Conservation (phyloP, 768 basidiomycete genomes). For the Hypsizygus marmoreus region DNA sequence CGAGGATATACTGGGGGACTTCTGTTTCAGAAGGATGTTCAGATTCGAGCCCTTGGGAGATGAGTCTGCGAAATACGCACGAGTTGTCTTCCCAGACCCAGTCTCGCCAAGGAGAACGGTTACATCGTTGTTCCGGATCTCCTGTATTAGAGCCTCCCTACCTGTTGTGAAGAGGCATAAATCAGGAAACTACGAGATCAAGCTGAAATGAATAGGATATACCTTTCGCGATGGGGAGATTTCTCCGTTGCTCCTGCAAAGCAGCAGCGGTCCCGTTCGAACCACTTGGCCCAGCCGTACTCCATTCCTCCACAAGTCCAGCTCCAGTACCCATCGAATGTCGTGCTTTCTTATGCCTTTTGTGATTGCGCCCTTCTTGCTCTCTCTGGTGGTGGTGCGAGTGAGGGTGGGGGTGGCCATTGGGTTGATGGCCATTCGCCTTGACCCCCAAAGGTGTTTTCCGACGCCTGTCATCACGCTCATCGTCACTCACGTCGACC, state of each 20-base stretch:
- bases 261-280: slow-evolving; percentile 23
- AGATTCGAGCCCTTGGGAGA: background rate
- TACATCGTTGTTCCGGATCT: slow-evolving; percentile 77
- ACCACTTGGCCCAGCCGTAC: slow-evolving; percentile 24
- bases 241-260: slow-evolving; percentile 66
- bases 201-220: slow-evolving; percentile 19
- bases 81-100: slow-evolving; percentile 97
- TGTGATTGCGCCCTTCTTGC: slow-evolving; percentile 23
- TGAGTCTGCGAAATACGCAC: slow-evolving; percentile 53
- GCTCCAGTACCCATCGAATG: slow-evolving; percentile 11
- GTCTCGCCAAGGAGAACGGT: slow-evolving; percentile 94
- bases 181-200: background rate
- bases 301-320: slow-evolving; percentile 7
- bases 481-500: slow-evolving; percentile 44
- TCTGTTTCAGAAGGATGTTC: slow-evolving; percentile 49
- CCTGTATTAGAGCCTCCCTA: slow-evolving; percentile 70
- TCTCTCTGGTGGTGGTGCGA: too few relatives aligned
- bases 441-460: slow-evolving; percentile 32
- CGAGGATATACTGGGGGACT: slow-evolving; percentile 93
- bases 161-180: slow-evolving; percentile 43
- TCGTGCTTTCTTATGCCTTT: slow-evolving; percentile 37
- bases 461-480: slow-evolving; percentile 28
- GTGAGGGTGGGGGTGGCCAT: too few relatives aligned
- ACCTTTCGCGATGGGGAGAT: slow-evolving; percentile 84
- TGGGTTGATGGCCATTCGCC: slow-evolving; percentile 21